These are phyloP conservation scores for Scolecobasidium constrictum DNA, from an alignment of 2,329 filamentous ascomycete genomes.

Conservation along the genomic window DNA sequence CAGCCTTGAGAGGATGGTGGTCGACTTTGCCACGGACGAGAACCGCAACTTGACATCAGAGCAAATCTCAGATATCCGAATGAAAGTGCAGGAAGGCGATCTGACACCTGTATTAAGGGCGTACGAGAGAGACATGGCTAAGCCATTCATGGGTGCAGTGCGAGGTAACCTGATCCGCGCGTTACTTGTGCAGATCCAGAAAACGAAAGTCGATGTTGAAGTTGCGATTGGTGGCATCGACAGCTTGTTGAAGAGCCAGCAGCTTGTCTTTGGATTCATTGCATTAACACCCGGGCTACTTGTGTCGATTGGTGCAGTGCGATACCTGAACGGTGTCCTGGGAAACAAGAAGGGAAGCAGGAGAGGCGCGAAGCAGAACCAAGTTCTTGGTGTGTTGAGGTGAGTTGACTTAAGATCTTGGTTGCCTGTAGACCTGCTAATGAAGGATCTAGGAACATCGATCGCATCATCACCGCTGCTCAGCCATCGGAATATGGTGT, in stretches of 20 bases:
- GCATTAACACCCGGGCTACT: constrained; percentile 88
- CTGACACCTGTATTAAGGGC: constrained; percentile 83
- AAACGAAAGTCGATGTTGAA: constrained; percentile 97
- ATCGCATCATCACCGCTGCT: constrained; percentile 47
- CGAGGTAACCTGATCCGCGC: constrained; percentile 81
- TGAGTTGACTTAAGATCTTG: constrained; percentile 18
- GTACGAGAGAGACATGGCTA: constrained; percentile 80
- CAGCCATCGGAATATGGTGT: constrained; percentile 59
- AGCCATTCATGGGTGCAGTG: constrained; percentile 71
- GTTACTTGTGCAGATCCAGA: constrained; percentile 91
- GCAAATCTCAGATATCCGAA: constrained; percentile 63
- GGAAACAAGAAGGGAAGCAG: constrained; percentile 59
- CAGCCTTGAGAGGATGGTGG: constrained; percentile 93
- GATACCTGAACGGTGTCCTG: constrained; percentile 61
- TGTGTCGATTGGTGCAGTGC: constrained; percentile 62
- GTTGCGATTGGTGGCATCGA: constrained; percentile 95
- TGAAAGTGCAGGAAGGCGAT: constrained; percentile 81
- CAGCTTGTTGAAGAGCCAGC: constrained; percentile 85
- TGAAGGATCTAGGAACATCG: constrained; percentile 53
- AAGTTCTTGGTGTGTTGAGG: constrained; percentile 67
- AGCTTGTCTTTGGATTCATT: constrained; percentile 93
- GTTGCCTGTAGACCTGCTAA: background rate
- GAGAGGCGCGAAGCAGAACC: constrained; percentile 53
- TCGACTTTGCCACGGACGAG: constrained; percentile 85
- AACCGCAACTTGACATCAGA: constrained; percentile 51